Conservation (phyloP, 2,329 filamentous ascomycete species). For the Aquanectria penicillioides region DNA sequence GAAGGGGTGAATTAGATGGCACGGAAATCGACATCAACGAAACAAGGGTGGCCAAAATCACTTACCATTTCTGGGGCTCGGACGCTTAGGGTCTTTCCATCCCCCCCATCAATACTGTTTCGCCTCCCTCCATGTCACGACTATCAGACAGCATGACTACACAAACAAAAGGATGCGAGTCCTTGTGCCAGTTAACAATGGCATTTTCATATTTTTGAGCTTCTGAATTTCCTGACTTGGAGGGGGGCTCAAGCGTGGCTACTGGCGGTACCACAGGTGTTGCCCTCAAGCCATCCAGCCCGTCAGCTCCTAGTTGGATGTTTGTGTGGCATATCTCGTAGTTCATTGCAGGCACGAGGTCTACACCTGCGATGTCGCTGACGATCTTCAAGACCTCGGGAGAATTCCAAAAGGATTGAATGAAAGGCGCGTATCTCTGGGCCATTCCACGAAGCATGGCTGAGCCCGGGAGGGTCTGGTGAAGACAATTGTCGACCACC, state of each 20-base stretch:
- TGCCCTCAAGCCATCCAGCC: conserved; percentile 33
- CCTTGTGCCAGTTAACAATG: conserved; percentile 56
- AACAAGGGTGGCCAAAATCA: too few relatives aligned
- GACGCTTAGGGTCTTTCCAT: conserved; percentile 39
- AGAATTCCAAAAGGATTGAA: conserved; percentile 59
- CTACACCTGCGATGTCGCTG: conserved; percentile 66
- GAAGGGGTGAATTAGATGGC: not conserved
- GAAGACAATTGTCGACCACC: conserved; percentile 66
- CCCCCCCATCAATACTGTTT: conserved; percentile 40
- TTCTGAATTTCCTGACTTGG: not conserved
- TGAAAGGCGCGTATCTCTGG: conserved; percentile 43
- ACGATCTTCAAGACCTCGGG: conserved; percentile 63
- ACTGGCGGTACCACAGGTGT: conserved; percentile 42
- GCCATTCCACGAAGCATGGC: conserved; percentile 64
- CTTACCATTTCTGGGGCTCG: conserved; percentile 38
- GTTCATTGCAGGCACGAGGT: conserved; percentile 65
- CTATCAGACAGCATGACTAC: conserved; percentile 62
- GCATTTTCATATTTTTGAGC: conserved; percentile 35
- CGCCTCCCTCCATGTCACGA: conserved; percentile 56
- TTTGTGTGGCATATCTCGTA: conserved; percentile 70
- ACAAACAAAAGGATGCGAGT: conserved; percentile 62
- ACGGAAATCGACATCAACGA: too few relatives aligned
- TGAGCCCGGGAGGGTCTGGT: conserved; percentile 55
- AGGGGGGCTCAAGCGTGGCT: conserved; percentile 28
- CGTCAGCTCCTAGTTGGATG: conserved; percentile 45